Conservation (phyloP, 352 stramenopile genomes). For the Pythium monospermum region DNA sequence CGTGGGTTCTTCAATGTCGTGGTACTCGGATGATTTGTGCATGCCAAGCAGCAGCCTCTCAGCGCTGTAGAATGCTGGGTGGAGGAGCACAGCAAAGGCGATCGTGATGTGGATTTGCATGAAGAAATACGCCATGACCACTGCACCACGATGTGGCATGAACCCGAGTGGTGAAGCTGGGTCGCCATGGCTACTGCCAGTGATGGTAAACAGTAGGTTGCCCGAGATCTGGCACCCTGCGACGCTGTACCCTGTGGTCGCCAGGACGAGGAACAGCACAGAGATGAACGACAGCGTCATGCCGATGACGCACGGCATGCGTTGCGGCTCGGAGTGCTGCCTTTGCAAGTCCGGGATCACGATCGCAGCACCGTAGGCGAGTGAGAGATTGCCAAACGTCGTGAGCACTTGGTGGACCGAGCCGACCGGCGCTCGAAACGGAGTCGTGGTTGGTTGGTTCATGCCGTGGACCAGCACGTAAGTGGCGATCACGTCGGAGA, state of each 20-base stretch:
- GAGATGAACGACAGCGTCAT: slow-evolving; percentile 32
- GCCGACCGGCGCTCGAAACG: slow-evolving; percentile 13
- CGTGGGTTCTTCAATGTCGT: neutral
- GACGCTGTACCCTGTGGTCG: slow-evolving; percentile 21
- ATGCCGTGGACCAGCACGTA: slow-evolving; percentile 25
- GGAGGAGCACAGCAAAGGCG: slow-evolving; percentile 28
- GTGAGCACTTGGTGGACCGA: slow-evolving; percentile 26
- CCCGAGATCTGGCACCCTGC: slow-evolving; percentile 33
- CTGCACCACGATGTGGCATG: slow-evolving; percentile 12
- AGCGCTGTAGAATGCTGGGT: slow-evolving; percentile 27
- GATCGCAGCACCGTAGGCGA: slow-evolving; percentile 37
- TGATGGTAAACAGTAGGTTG: slow-evolving; percentile 38
- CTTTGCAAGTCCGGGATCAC: slow-evolving; percentile 31
- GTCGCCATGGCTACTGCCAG: neutral
- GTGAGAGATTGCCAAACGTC: slow-evolving; percentile 33
- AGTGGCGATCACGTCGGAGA: slow-evolving; percentile 27
- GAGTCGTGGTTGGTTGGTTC: slow-evolving; percentile 9
- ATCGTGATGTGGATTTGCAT: slow-evolving; percentile 47
- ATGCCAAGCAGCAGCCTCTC: slow-evolving; percentile 27
- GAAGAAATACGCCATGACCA: slow-evolving; percentile 30
- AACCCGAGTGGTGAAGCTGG: slow-evolving; percentile 24
- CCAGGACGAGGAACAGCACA: slow-evolving; percentile 25
- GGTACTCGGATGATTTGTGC: slow-evolving; percentile 7
- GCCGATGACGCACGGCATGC: slow-evolving; percentile 31
- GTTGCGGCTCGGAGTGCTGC: slow-evolving; percentile 28